These are phyloP conservation scores for Yamadazyma scolyti DNA, from an alignment of 805 yeast genomes.

Conservation along the genomic window DNA sequence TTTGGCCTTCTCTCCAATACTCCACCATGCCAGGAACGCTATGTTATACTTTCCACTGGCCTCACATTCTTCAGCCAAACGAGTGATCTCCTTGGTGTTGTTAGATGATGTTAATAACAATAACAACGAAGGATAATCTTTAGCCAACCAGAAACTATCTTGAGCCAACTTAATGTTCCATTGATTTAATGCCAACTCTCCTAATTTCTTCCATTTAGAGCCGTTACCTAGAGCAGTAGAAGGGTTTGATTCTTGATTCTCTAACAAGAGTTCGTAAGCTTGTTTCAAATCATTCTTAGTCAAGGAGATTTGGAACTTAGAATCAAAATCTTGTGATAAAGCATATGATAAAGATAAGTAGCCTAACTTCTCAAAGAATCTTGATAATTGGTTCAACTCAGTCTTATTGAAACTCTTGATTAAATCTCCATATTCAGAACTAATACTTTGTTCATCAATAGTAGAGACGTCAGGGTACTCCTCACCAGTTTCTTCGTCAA, in stretches of 20 bases:
- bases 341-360: conserved; percentile 77
- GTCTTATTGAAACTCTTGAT: conserved; percentile 60
- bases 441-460: conserved; percentile 53
- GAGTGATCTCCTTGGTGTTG: conserved; percentile 53
- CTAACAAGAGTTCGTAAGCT: conserved; percentile 54
- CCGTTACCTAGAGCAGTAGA: conserved; percentile 35
- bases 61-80: conserved; percentile 65
- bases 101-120: conserved; percentile 81
- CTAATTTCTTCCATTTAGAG: conserved; percentile 83
- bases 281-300: conserved; percentile 65
- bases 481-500: conserved; percentile 38
- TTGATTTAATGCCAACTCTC: conserved; percentile 74
- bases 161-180: conserved; percentile 84
- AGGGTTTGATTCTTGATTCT: conserved; percentile 43
- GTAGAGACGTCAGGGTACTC: conserved; percentile 33
- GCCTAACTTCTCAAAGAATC: conserved; percentile 93
- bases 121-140: conserved; percentile 78
- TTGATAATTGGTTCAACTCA: conserved; percentile 74
- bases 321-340: conserved; percentile 83
- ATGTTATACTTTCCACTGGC: conserved; percentile 78
- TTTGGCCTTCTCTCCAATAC: conserved; percentile 62
- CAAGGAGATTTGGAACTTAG: conserved; percentile 85
- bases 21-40: conserved; percentile 91
- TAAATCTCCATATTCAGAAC: conserved; percentile 44
- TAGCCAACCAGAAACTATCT: conserved; percentile 71